A percentile compares a stretch with the other conserved stretches of the same genome.
phyloP scores from a whole-genome alignment of 176 grass and related monocot genomes.

The Aegilops speltoides region DNA sequence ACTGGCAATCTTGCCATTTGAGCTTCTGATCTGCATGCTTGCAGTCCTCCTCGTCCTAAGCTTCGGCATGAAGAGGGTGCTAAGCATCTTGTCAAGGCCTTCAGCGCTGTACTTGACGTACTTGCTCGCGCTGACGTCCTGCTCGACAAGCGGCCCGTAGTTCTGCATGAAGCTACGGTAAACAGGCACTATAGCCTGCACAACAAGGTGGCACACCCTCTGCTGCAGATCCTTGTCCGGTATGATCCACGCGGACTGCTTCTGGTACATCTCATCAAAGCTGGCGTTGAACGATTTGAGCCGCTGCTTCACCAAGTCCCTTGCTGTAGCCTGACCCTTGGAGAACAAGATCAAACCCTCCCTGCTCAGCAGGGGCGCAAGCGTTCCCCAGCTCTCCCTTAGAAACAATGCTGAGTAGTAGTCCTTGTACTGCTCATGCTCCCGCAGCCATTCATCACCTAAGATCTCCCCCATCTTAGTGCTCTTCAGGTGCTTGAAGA shows the following conservation, averaged over 20 bases:
- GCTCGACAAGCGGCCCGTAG: conserved; percentile 83
- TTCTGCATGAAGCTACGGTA: conserved; percentile 99
- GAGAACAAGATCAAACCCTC: conserved; percentile 94
- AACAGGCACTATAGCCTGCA: conserved; percentile 78
- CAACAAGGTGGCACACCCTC: conserved; percentile 72
- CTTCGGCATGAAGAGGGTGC: conserved; percentile 69
- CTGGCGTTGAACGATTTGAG: conserved; percentile 82
- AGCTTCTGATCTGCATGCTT: conserved; percentile 74
- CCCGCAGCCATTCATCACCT: conserved; percentile 60
- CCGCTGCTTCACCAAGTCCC: conserved; percentile 89
- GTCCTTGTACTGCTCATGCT: conserved; percentile 96
- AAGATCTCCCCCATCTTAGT: conserved; percentile 70
- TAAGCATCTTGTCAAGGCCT: conserved; percentile 70
- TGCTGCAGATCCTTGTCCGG: conserved; percentile 78
- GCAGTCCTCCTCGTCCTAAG: conserved; percentile 52
- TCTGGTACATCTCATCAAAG: conserved; percentile 84
- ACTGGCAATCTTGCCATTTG: conserved; percentile 68
- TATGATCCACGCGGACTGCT: conserved; percentile 79
- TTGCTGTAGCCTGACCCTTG: conserved; percentile 74
- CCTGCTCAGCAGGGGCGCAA: conserved; percentile 73
- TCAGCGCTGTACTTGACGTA: conserved; percentile 88
- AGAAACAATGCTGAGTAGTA: conserved; percentile 59
- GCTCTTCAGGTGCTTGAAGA: conserved; percentile 77
- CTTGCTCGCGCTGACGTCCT: conserved; percentile 64
- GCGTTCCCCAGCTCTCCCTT: conserved; percentile 88